A percentile compares a stretch with the other conserved stretches of the same genome.
Evolutionary conservation across 352 stramenopile species (phyloP).

Genomic region (Globisporangium spinosum): DNA sequence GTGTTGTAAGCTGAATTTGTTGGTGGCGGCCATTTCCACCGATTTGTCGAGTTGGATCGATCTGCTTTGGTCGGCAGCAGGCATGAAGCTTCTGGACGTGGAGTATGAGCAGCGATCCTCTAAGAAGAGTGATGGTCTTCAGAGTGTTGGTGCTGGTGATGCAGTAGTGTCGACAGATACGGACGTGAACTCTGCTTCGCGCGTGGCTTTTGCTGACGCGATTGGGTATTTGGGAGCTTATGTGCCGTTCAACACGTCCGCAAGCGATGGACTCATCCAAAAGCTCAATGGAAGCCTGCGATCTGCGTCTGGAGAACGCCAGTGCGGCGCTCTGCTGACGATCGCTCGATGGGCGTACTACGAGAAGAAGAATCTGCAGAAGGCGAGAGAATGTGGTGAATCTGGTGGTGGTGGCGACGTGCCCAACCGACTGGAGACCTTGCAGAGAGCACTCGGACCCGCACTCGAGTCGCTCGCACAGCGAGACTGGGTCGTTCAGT

Average conservation of each 20-base stretch:
- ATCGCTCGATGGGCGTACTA: slow-evolving; percentile 50
- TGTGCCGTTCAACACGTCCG: slow-evolving; percentile 23
- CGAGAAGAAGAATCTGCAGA: slow-evolving; percentile 26
- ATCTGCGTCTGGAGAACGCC: slow-evolving; percentile 45
- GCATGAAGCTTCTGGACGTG: slow-evolving; percentile 29
- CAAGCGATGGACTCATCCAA: slow-evolving; percentile 22
- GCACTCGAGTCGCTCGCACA: slow-evolving; percentile 34
- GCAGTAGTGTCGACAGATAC: background rate
- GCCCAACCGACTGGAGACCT: slow-evolving; percentile 6
- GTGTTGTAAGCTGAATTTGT: slow-evolving; percentile 17
- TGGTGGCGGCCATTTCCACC: slow-evolving; percentile 24
- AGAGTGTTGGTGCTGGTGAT: background rate
- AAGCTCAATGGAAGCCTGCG: slow-evolving; percentile 27
- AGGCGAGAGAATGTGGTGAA: background rate
- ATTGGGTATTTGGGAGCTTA: slow-evolving; percentile 39
- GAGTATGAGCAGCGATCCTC: slow-evolving; percentile 4
- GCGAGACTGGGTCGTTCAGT: slow-evolving; percentile 38
- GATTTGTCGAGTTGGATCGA: slow-evolving; percentile 37
- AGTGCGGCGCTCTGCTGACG: slow-evolving; percentile 54
- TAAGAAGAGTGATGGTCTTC: background rate
- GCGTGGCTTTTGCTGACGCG: slow-evolving; percentile 56
- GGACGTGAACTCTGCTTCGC: slow-evolving; percentile 28
- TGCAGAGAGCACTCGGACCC: slow-evolving; percentile 27
- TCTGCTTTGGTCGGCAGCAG: slow-evolving; percentile 48
- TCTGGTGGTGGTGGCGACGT: background rate